Evolutionary conservation across 31 red algal genomes (phyloP), one percentile per base, ranked within the genome.

Genomic region (Odonthalia washingtoniensis): DNA sequence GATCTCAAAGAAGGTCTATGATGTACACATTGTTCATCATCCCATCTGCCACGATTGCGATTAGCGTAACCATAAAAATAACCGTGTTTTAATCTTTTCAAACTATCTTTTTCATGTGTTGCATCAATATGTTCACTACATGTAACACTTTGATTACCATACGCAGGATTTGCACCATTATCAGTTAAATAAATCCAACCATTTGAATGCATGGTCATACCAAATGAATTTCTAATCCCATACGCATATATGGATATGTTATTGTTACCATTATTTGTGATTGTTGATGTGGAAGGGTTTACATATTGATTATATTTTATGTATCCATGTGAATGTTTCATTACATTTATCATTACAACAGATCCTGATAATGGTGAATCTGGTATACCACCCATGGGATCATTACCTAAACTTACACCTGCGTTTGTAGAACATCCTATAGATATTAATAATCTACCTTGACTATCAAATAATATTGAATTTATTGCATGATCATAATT

Each of bases 401-500:
- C 93, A 24, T 75, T 74, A 28, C 40, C 26, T 64, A 65, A 66
- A 65, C 83, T 90, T 12, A 91, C 87, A 21, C 93, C 93, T 4
- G 87, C 93, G 46, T 95, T 95, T 35, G 93, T 91, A 35, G 65
- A 53, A 12, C 87, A 80, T 38, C 87, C 93, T 9, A 90, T 75
- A 35, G 83, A 43, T 46, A 95, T 77, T 34, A 80, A 85, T 33
- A 95, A 35, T n/a, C 82, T 77, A 14, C 93, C 93, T n/a, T 72
- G 37, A 36, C 83, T 67, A 78, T 95, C 93, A 40, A 87, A 95
- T 61, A 46, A 18, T 42, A 91, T 34, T 27, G 86, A 75, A 69
- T 95, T 95, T 27, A 91, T 83, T 37, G 83, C 81, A 73, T 95
- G 93, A 80, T 95, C 93, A 78, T 90, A 80, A 62, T 95, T 95